Evolutionary conservation across 495 filamentous ascomycete species (phyloP).

Genomic region (Clavariopsis aquatica): DNA sequence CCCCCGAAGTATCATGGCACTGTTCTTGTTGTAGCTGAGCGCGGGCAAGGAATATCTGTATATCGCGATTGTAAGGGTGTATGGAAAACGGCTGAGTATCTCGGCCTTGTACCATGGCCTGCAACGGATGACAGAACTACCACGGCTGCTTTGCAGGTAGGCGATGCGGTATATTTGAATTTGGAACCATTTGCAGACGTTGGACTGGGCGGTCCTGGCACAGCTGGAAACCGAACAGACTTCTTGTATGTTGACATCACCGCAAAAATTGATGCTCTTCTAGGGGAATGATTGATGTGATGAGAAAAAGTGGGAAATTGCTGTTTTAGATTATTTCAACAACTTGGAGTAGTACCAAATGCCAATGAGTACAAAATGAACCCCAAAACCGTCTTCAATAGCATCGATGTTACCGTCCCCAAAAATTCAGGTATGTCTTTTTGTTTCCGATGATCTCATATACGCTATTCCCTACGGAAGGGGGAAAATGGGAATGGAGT

Average conservation of each 20-base stretch:
- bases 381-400: no score
- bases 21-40: slow-evolving; percentile 14
- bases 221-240: slow-evolving; percentile 3
- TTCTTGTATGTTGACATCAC: slow-evolving; percentile 14
- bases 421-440: no score
- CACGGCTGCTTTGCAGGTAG: slow-evolving; percentile 8
- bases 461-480: no score
- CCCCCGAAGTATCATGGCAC: slow-evolving; percentile 13
- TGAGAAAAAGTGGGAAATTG: neutral
- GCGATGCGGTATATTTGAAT: slow-evolving; percentile 4
- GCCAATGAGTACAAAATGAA: no score
- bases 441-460: no score
- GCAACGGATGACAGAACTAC: neutral
- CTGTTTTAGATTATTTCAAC: neutral
- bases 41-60: neutral
- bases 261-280: neutral
- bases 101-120: slow-evolving; percentile 1
- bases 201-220: neutral
- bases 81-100: slow-evolving; percentile 12
- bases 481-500: no score
- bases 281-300: neutral
- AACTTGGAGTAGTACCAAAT: neutral
- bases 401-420: no score
- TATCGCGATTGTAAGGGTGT: neutral
- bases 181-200: slow-evolving; percentile 2